Evolutionary conservation across 1,284 basidiomycete genomes (phyloP).

Genomic region (Ceratobasidium sp.): DNA sequence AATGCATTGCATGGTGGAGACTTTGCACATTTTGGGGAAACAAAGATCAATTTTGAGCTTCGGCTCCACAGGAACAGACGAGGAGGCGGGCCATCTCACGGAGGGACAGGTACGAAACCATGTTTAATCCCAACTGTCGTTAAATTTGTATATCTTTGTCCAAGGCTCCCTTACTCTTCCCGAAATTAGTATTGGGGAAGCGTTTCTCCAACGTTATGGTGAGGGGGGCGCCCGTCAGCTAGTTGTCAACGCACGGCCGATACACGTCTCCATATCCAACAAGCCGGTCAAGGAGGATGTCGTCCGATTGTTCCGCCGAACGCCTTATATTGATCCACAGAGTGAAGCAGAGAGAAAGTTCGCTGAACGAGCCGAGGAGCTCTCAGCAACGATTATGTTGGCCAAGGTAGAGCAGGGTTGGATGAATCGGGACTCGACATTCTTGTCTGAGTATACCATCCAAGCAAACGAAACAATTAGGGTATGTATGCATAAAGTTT

Average conservation of each 20-base stretch:
- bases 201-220: conserved; percentile 60
- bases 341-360: conserved; percentile 61
- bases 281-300: conserved; percentile 50
- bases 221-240: conserved; percentile 52
- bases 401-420: conserved; percentile 62
- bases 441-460: conserved; percentile 62
- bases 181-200: conserved; percentile 49
- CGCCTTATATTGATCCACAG: conserved; percentile 61
- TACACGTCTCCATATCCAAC: conserved; percentile 55
- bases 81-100: conserved; percentile 55
- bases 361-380: conserved; percentile 51
- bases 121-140: not conserved
- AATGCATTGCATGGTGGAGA: conserved; percentile 31
- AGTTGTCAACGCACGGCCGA: conserved; percentile 47
- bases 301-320: conserved; percentile 55
- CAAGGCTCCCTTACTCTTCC: conserved; percentile 57
- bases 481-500: conserved; percentile 46
- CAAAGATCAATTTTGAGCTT: conserved; percentile 60
- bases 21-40: conserved; percentile 15
- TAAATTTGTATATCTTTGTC: not conserved
- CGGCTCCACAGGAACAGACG: conserved; percentile 58
- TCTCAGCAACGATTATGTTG: conserved; percentile 53
- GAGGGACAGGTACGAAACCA: conserved; percentile 54
- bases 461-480: conserved; percentile 51
- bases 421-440: conserved; percentile 62